Percentiles rank a stretch among this genome's conserved stretches.
Evolutionary conservation across 1,284 basidiomycete genomes (phyloP).

Genomic region (Grifola frondosa): DNA sequence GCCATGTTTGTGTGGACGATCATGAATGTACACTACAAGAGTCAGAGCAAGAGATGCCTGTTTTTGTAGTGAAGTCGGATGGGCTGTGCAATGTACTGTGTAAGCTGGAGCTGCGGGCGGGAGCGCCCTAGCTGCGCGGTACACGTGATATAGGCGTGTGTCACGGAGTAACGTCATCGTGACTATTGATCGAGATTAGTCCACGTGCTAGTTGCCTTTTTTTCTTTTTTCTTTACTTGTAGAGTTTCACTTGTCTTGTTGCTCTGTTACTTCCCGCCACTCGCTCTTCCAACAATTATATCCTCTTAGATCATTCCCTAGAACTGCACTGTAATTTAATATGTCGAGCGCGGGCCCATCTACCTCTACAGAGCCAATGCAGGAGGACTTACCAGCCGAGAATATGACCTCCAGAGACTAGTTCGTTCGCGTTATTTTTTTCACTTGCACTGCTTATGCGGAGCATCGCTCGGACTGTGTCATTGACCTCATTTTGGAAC

Average conservation of each 20-base stretch:
- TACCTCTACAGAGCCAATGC: slow-evolving; percentile 34
- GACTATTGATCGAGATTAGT: too few relatives aligned
- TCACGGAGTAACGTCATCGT: too few relatives aligned
- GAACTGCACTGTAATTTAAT: slow-evolving; percentile 10
- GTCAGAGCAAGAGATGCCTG: too few relatives aligned
- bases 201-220: too few relatives aligned
- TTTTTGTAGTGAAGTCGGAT: too few relatives aligned
- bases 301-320: neutral
- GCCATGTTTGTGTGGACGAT: too few relatives aligned
- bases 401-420: slow-evolving; percentile 80
- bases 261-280: neutral
- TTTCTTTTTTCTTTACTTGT: too few relatives aligned
- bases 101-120: slow-evolving; percentile 8
- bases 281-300: neutral
- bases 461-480: neutral
- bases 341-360: slow-evolving; percentile 47
- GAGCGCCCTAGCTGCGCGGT: neutral
- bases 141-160: slow-evolving; percentile 1
- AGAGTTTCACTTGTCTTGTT: too few relatives aligned
- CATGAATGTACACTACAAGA: too few relatives aligned
- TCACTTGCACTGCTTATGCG: slow-evolving; percentile 30
- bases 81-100: too few relatives aligned
- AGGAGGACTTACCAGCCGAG: slow-evolving; percentile 29
- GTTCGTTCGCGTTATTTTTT: slow-evolving; percentile 48
- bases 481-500: slow-evolving; percentile 28